Conservation (phyloP, 2,329 filamentous ascomycete species). For the Alternaria tenuissima region DNA sequence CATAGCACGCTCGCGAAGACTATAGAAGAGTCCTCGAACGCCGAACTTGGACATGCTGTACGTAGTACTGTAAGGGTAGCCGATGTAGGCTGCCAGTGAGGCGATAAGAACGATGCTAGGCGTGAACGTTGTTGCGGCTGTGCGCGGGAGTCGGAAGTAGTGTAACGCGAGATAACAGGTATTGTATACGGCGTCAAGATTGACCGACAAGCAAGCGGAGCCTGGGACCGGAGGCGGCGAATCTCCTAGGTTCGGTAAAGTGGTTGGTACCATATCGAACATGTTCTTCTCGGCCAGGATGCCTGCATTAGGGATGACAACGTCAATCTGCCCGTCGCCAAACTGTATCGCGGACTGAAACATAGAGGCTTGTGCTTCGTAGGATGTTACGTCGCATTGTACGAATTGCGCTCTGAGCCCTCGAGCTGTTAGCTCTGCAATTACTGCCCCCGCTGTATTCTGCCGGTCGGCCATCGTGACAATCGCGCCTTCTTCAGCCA, state of each 20-base stretch:
- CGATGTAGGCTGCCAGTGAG: constrained; percentile 35
- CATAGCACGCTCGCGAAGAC: constrained; percentile 27
- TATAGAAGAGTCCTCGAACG: constrained; percentile 37
- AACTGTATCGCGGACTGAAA: constrained; percentile 43
- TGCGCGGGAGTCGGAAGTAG: constrained; percentile 34
- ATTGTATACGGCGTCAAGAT: constrained; percentile 35
- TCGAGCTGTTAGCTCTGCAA: constrained; percentile 19
- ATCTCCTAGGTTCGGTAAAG: constrained; percentile 16
- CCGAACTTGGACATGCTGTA: constrained; percentile 42
- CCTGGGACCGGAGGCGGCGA: constrained; percentile 30
- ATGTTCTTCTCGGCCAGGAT: constrained; percentile 34
- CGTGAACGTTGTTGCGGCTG: constrained; percentile 20
- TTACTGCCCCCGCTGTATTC: constrained; percentile 18
- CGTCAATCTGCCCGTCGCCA: constrained; percentile 37
- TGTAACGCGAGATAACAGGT: constrained; percentile 37
- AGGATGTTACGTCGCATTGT: constrained; percentile 42
- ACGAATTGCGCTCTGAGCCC: constrained; percentile 40
- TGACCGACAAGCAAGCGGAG: constrained; percentile 28
- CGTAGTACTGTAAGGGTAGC: constrained; percentile 30
- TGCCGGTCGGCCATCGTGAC: constrained; percentile 39
- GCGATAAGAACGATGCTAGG: constrained; percentile 33
- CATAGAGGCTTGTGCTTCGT: constrained; percentile 35
- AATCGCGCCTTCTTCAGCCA: constrained; percentile 32
- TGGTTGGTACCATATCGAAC: constrained; percentile 29
- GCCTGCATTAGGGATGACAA: constrained; percentile 45